Conservation (phyloP, 768 basidiomycete species). For the Vararia minispora region DNA sequence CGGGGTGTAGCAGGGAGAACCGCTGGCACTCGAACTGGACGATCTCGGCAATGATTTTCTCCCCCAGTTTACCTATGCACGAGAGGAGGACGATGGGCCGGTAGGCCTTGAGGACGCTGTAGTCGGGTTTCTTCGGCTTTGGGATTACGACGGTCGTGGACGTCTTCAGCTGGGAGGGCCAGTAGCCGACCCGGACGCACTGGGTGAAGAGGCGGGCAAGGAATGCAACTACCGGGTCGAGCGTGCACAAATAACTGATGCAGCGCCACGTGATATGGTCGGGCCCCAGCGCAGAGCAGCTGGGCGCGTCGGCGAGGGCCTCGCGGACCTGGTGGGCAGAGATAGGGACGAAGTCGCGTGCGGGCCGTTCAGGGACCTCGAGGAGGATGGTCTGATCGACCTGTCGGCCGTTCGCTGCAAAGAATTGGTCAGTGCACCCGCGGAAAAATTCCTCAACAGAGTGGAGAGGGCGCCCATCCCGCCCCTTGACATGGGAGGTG, state of each 20-base stretch:
- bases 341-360: constrained; percentile 6
- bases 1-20: constrained; percentile 10
- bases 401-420: not conserved
- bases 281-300: constrained; percentile 10
- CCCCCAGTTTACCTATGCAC: constrained; percentile 16
- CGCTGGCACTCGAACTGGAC: constrained; percentile 14
- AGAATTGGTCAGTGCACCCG: no score
- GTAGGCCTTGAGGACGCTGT: no score
- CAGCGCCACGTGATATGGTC: constrained; percentile 8
- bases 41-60: constrained; percentile 12
- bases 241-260: not conserved
- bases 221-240: not conserved
- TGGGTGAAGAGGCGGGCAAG: no score
- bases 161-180: not conserved
- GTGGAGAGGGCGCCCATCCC: no score
- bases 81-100: constrained; percentile 18
- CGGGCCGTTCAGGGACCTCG: not conserved
- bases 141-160: no score
- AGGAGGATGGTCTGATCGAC: constrained; percentile 5
- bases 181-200: not conserved
- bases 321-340: constrained; percentile 3
- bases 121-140: no score
- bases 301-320: constrained; percentile 5
- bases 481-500: no score
- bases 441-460: no score